These are phyloP conservation scores for Globisporangium heterothallicum DNA, from an alignment of 352 stramenopile genomes.

Conservation along the genomic window DNA sequence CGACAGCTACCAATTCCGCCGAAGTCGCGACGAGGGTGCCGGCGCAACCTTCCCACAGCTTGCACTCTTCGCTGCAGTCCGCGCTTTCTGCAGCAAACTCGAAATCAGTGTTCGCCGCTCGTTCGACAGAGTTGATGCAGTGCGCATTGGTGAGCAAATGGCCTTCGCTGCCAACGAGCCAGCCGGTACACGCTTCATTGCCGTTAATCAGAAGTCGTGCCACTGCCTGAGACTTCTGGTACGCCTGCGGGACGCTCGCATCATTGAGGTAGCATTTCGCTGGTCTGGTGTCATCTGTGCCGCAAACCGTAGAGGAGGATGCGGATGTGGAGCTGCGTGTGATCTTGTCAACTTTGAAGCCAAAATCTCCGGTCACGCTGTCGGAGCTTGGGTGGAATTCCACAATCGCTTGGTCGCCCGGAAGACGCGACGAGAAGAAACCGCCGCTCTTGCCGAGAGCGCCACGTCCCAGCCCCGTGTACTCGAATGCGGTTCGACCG, in stretches of 20 bases:
- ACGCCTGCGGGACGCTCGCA: conserved; percentile 12
- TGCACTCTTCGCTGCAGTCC: conserved; percentile 24
- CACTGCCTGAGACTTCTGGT: conserved; percentile 24
- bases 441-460: conserved; percentile 25
- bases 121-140: conserved; percentile 24
- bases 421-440: conserved; percentile 26
- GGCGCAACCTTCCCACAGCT: conserved; percentile 13
- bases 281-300: conserved; percentile 24
- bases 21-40: conserved; percentile 22
- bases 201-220: conserved; percentile 28
- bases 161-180: conserved; percentile 33
- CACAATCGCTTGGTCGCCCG: conserved; percentile 18
- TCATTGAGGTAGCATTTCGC: conserved; percentile 28
- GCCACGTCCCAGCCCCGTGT: conserved; percentile 24
- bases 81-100: conserved; percentile 36
- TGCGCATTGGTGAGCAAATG: conserved; percentile 44
- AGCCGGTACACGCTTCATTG: conserved; percentile 28
- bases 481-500: conserved; percentile 16
- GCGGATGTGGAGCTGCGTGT: conserved; percentile 18
- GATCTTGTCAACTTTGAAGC: conserved; percentile 30
- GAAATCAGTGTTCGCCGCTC: conserved; percentile 20
- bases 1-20: conserved; percentile 18
- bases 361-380: conserved; percentile 11
- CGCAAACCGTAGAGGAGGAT: conserved; percentile 23
- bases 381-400: conserved; percentile 17